phyloP scores from a whole-genome alignment of 768 basidiomycete genomes.

The Suillus fuscotomentosus region DNA sequence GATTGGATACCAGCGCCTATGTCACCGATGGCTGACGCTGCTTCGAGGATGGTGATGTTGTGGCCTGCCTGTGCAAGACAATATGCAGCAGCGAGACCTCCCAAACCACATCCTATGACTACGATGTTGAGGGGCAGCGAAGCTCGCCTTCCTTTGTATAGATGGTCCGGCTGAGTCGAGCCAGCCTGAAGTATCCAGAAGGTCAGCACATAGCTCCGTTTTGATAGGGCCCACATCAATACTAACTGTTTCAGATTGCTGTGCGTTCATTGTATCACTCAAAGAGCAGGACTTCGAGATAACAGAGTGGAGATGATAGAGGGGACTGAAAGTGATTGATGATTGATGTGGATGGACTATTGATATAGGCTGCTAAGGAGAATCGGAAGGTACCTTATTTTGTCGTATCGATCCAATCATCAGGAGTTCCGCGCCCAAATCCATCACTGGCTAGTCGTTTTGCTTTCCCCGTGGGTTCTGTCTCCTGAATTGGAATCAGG shows the following conservation, averaged over 20 bases:
- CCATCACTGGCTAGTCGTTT: background rate
- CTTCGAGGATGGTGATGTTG: constrained; percentile 47
- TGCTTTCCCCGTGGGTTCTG: background rate
- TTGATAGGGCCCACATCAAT: background rate
- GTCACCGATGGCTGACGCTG: constrained; percentile 38
- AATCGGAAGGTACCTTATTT: background rate
- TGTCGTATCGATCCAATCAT: background rate
- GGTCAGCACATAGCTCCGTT: background rate
- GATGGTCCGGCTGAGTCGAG: constrained; percentile 1
- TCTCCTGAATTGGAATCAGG: background rate
- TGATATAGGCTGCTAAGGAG: constrained; percentile 3
- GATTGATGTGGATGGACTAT: background rate
- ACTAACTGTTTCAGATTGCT: background rate
- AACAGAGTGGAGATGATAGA: background rate
- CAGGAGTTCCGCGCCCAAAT: background rate
- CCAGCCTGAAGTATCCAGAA: background rate
- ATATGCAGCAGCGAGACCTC: constrained; percentile 47
- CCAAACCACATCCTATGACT: constrained; percentile 54
- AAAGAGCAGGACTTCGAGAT: background rate
- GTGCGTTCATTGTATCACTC: background rate
- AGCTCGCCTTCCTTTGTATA: constrained; percentile 27
- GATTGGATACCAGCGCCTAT: constrained; percentile 56
- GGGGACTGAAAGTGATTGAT: background rate
- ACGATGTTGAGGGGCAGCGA: constrained; percentile 32
- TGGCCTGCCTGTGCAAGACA: constrained; percentile 47